Conservation (phyloP, 1,284 basidiomycete genomes). For the Ganoderma lingzhi region DNA sequence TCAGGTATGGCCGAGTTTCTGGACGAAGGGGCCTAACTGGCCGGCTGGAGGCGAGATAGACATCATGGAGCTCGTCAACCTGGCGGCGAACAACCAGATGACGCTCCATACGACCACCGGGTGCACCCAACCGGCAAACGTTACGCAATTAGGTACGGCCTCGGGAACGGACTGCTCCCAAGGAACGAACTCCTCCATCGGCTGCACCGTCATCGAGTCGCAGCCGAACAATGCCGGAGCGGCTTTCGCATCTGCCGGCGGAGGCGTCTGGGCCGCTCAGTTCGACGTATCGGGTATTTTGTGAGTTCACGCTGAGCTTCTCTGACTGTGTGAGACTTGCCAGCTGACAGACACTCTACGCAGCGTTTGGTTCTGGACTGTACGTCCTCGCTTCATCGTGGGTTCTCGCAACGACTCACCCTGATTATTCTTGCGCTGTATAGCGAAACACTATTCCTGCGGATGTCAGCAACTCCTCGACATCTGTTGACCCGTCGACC, state of each 20-base stretch:
- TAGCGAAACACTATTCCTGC: conserved; percentile 38
- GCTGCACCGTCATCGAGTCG: conserved; percentile 26
- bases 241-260: conserved; percentile 63
- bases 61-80: conserved; percentile 55
- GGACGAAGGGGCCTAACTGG: conserved; percentile 61
- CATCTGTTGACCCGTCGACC: conserved; percentile 54
- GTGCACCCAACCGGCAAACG: conserved; percentile 40
- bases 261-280: conserved; percentile 71
- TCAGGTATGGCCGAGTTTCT: conserved; percentile 62
- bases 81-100: conserved; percentile 53
- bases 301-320: conserved; percentile 26
- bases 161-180: conserved; percentile 50
- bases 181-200: conserved; percentile 59
- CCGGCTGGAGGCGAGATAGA: conserved; percentile 67
- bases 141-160: conserved; percentile 47
- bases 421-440: conserved; percentile 29
- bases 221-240: conserved; percentile 58
- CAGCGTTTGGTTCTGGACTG: conserved; percentile 75
- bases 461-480: conserved; percentile 34
- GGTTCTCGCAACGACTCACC: conserved; percentile 35
- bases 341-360: conserved; percentile 2
- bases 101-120: conserved; percentile 55
- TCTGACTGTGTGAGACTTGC: not conserved
- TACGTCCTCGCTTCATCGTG: conserved; percentile 39
- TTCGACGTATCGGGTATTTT: conserved; percentile 59